Evolutionary conservation across 768 basidiomycete genomes (phyloP), one percentile per base, ranked within the genome.

Genomic region (Xerocomellus dryophilus): DNA sequence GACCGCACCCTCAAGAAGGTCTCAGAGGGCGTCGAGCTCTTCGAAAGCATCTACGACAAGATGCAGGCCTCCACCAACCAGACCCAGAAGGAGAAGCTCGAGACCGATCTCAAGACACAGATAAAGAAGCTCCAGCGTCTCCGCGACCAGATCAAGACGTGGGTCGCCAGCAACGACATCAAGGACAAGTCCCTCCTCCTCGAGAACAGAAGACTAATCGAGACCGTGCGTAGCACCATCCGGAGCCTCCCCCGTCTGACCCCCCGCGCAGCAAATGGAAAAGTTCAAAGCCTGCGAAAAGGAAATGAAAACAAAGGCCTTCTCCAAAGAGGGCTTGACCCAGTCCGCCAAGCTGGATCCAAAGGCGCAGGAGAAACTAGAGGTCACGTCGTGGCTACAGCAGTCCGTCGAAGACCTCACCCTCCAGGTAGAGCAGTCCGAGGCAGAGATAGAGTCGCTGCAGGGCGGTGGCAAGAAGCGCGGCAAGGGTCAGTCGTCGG

Each of bases 291-390:
- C 96, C 21, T 94, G 95, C 75, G 97, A 99, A 77, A 99, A 98
- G 78, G 97, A 99, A 75, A 98, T 98, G 96, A 99, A 99, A 81
- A 98, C 97, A 54, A 99, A 99, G 72, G 97, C 97, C 0, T 99
- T 98, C 74, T 98, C 95, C 18, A 99, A 98, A 68, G 97, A 98
- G 73, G 97, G 97, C 39, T 80, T 99, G 39, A 97, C 88, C 56
- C 92, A 94, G 56, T 92, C 93, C 11, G 82, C 92, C 35, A 93
- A 91, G 66, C 85, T 98, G 21, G 97, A 98, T 73, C 97, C 97
- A 50, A 94, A 93, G 67, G 93, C 96, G 53, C 93, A 97, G 75
- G 93, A 95, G 73, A 98, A 98, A 73, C 80, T 88, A 61, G 96
- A 98, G 64, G 84, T 87, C 12, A 88, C 84, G 15, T 73, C 82